Conservation (phyloP, 345 rosid species). For the Noccaea caerulescens region DNA sequence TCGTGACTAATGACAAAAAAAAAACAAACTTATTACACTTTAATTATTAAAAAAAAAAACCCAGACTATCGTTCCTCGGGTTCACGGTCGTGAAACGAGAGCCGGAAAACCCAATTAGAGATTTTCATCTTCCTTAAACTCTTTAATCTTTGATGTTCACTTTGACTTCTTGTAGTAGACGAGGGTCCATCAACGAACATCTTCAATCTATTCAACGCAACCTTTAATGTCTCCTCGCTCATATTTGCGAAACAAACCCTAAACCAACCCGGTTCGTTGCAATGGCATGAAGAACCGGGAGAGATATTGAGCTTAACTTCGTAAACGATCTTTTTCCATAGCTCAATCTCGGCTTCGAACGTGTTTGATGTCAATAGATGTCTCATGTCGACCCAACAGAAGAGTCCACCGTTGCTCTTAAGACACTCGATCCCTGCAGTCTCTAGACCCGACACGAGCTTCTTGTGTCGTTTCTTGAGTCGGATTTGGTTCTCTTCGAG, state of each 20-base stretch:
- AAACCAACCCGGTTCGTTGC: conserved; percentile 82
- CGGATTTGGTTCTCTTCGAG: conserved; percentile 60
- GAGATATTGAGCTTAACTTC: conserved; percentile 62
- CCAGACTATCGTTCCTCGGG: conserved; percentile 57
- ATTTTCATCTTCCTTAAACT: conserved; percentile 51
- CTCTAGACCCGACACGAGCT: conserved; percentile 64
- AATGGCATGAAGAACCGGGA: conserved; percentile 85
- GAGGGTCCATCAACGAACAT: conserved; percentile 50
- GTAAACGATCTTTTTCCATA: conserved; percentile 77
- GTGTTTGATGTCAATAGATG: conserved; percentile 62
- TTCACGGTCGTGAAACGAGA: conserved; percentile 61
- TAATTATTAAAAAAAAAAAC: neutral
- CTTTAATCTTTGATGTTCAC: conserved; percentile 51
- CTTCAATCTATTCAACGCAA: conserved; percentile 61
- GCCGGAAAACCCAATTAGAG: conserved; percentile 75
- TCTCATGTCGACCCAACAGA: conserved; percentile 85
- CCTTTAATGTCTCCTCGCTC: conserved; percentile 62
- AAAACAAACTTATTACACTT: conserved; percentile 17
- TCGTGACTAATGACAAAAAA: conserved; percentile 21
- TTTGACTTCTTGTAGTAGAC: conserved; percentile 43
- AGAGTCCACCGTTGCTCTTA: conserved; percentile 74
- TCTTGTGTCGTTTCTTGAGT: conserved; percentile 52
- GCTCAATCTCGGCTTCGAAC: conserved; percentile 76
- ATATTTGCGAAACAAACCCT: conserved; percentile 75
- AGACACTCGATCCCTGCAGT: conserved; percentile 61